Percentiles rank a stretch among this genome's conserved stretches.
Conservation (phyloP, 2,329 filamentous ascomycete genomes). For the Apiospora koreana region DNA sequence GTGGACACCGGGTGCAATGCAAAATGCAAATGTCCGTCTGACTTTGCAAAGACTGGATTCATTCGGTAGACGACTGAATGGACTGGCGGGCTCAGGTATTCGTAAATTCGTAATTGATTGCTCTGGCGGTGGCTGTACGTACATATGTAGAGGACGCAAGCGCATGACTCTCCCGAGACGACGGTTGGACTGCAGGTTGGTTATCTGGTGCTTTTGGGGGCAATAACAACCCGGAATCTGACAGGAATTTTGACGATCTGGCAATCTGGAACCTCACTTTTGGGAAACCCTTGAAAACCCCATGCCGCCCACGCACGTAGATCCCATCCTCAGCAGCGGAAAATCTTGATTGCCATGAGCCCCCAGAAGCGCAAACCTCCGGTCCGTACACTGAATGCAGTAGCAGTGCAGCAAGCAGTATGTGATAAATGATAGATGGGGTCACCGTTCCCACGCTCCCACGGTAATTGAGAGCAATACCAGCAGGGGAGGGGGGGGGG, state of each 20-base stretch:
- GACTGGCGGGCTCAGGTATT: neutral
- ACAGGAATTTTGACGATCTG: neutral
- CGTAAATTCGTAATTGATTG: neutral
- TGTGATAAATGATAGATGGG: neutral
- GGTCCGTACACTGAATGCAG: too few species aligned
- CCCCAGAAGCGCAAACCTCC: neutral
- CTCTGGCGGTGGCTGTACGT: neutral
- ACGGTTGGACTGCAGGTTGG: neutral
- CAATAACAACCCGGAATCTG: neutral
- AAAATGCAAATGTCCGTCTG: conserved; percentile 1
- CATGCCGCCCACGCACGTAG: neutral
- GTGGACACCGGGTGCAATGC: conserved; percentile 5
- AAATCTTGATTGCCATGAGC: neutral
- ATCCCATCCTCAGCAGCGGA: neutral
- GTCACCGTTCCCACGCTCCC: neutral
- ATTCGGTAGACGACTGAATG: neutral
- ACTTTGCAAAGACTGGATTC: neutral
- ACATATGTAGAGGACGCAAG: neutral
- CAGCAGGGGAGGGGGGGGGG: neutral
- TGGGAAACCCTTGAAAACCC: neutral
- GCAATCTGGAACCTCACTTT: conserved; percentile 2
- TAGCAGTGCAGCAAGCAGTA: neutral
- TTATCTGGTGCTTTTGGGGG: neutral
- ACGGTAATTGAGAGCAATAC: neutral
- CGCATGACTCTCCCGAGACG: neutral